phyloP scores from a whole-genome alignment of 2,329 filamentous ascomycete genomes.

The Verticillium isaacii region DNA sequence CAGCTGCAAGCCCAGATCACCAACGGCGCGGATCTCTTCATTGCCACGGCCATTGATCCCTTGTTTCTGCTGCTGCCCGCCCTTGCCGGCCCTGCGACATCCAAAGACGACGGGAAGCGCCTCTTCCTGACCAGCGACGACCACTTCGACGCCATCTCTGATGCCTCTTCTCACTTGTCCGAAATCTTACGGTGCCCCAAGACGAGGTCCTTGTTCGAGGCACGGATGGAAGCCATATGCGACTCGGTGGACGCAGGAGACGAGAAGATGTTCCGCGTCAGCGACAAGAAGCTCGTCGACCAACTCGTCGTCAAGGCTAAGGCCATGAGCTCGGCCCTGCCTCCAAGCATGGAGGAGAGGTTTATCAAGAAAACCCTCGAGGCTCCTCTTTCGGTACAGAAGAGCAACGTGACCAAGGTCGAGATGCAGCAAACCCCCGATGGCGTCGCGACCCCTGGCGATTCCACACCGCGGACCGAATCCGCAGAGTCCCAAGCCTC shows the following conservation, averaged over 20 bases:
- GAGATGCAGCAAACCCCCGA: slow-evolving; percentile 1
- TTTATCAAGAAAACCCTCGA: slow-evolving; percentile 76
- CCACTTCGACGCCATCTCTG: slow-evolving; percentile 59
- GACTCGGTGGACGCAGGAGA: slow-evolving; percentile 79
- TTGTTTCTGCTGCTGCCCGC: slow-evolving; percentile 78
- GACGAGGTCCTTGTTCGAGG: slow-evolving; percentile 50
- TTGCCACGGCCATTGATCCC: slow-evolving; percentile 80
- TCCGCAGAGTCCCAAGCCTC: slow-evolving; percentile 38
- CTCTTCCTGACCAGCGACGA: slow-evolving; percentile 68
- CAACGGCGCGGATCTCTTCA: slow-evolving; percentile 67
- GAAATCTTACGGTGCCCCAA: slow-evolving; percentile 47
- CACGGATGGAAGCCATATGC: slow-evolving; percentile 66
- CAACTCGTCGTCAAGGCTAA: slow-evolving; percentile 68
- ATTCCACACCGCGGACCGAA: slow-evolving; percentile 22
- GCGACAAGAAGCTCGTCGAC: slow-evolving; percentile 61
- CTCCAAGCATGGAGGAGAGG: slow-evolving; percentile 76
- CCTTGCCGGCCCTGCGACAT: slow-evolving; percentile 43
- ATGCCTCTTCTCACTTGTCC: slow-evolving; percentile 53
- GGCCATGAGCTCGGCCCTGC: slow-evolving; percentile 63
- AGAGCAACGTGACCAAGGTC: slow-evolving; percentile 41
- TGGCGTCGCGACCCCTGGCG: slow-evolving; percentile 16
- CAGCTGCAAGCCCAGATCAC: slow-evolving; percentile 35
- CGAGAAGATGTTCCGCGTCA: slow-evolving; percentile 81
- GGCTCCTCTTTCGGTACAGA: slow-evolving; percentile 67
- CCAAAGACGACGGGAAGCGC: slow-evolving; percentile 45